Conservation (phyloP, 768 basidiomycete genomes). For the Lactarius tabidus region DNA sequence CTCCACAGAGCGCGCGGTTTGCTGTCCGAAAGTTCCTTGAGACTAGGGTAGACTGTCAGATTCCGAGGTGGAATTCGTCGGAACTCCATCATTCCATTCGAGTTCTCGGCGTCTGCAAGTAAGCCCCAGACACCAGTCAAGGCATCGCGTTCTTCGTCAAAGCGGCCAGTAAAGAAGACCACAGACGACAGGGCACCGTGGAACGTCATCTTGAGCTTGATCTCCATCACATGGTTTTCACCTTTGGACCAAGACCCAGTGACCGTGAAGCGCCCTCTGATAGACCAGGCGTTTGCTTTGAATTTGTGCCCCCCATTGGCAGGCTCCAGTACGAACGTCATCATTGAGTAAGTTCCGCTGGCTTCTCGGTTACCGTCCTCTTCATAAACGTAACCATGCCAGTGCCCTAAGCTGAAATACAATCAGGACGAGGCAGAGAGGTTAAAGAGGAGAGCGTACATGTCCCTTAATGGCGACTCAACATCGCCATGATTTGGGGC, state of each 20-base stretch:
- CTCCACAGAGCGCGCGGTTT: constrained; percentile 31
- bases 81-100: constrained; percentile 26
- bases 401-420: constrained; percentile 14
- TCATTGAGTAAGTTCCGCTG: not conserved
- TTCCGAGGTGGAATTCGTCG: constrained; percentile 28
- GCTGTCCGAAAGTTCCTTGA: constrained; percentile 26
- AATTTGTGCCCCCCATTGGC: constrained; percentile 7
- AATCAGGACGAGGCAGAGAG: not conserved
- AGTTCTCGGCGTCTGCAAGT: not conserved
- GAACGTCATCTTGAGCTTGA: constrained; percentile 24
- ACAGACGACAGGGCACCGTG: not conserved
- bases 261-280: constrained; percentile 19
- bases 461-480: constrained; percentile 9
- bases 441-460: constrained; percentile 2
- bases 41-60: constrained; percentile 29
- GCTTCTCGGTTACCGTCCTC: not conserved
- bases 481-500: not conserved
- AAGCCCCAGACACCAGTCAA: constrained; percentile 12
- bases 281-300: constrained; percentile 15
- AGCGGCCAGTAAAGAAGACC: constrained; percentile 6
- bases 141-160: constrained; percentile 11
- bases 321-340: constrained; percentile 12
- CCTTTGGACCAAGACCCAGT: constrained; percentile 21
- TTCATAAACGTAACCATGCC: constrained; percentile 20
- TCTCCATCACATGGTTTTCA: constrained; percentile 14